These are phyloP conservation scores for Oidium heveae DNA, from an alignment of 2,329 filamentous ascomycete species.

Conservation along the genomic window DNA sequence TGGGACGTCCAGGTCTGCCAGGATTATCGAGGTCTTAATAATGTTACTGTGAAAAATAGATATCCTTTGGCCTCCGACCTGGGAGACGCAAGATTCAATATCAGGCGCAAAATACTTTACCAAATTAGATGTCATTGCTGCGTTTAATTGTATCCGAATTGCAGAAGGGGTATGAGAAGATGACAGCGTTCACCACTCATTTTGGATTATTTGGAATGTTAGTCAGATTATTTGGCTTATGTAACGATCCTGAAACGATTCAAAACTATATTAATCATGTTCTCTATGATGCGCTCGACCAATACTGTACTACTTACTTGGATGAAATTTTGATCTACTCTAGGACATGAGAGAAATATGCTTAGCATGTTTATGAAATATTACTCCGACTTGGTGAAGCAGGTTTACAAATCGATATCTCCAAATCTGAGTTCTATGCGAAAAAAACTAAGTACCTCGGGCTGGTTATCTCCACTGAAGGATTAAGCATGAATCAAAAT, in stretches of 20 bases:
- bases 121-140: too few species aligned
- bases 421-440: conserved; percentile 1
- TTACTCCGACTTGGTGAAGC: neutral
- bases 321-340: conserved; percentile 2
- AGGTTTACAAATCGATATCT: neutral
- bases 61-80: too few species aligned
- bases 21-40: too few species aligned
- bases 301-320: neutral
- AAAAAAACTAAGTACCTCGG: neutral
- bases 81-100: too few species aligned
- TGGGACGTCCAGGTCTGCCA: too few species aligned
- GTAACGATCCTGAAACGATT: neutral
- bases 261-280: conserved; percentile 1
- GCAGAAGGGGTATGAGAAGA: neutral
- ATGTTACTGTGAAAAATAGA: too few species aligned
- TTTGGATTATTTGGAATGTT: too few species aligned
- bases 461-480: too few species aligned
- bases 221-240: neutral
- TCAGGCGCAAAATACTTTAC: too few species aligned
- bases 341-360: neutral
- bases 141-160: too few species aligned
- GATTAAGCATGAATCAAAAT: too few species aligned
- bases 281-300: neutral
- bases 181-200: neutral
- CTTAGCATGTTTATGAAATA: conserved; percentile 1